A percentile compares a stretch with the other conserved stretches of the same genome.
Evolutionary conservation across 495 filamentous ascomycete species (phyloP).

Genomic region (Penicillium canariense): DNA sequence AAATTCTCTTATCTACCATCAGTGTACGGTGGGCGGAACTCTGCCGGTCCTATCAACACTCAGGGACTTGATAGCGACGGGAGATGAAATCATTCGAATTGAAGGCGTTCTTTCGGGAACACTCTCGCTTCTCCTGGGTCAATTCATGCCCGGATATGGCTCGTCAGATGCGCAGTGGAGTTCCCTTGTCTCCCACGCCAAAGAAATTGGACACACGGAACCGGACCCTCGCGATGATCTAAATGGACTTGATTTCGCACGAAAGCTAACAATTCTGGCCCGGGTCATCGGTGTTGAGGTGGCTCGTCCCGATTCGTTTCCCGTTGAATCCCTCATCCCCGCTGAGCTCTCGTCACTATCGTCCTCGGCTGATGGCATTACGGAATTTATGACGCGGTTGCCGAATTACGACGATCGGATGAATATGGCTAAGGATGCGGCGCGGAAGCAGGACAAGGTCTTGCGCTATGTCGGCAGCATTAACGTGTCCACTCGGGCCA

Average conservation of each 20-base stretch:
- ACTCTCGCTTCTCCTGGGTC: constrained; percentile 54
- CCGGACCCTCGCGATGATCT: constrained; percentile 92
- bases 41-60: constrained; percentile 89
- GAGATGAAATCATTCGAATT: constrained; percentile 81
- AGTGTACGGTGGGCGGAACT: constrained; percentile 88
- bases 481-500: constrained; percentile 65
- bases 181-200: constrained; percentile 79
- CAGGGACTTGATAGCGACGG: constrained; percentile 83
- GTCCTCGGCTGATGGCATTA: constrained; percentile 51
- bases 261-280: constrained; percentile 92
- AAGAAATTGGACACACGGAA: constrained; percentile 90
- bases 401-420: constrained; percentile 75
- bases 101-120: constrained; percentile 97
- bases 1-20: constrained; percentile 83
- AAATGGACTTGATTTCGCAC: constrained; percentile 89
- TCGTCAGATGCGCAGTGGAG: constrained; percentile 63
- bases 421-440: constrained; percentile 69
- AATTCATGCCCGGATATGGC: constrained; percentile 52
- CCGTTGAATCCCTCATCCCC: constrained; percentile 85
- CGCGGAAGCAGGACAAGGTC: constrained; percentile 76
- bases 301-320: constrained; percentile 73
- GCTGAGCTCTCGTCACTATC: constrained; percentile 64
- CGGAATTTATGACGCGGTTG: constrained; percentile 73
- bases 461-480: constrained; percentile 86
- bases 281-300: constrained; percentile 73